A percentile compares a stretch with the other conserved stretches of the same genome.
phyloP scores from a whole-genome alignment of 2,329 filamentous ascomycete species.

The Rhinocladiella similis region DNA sequence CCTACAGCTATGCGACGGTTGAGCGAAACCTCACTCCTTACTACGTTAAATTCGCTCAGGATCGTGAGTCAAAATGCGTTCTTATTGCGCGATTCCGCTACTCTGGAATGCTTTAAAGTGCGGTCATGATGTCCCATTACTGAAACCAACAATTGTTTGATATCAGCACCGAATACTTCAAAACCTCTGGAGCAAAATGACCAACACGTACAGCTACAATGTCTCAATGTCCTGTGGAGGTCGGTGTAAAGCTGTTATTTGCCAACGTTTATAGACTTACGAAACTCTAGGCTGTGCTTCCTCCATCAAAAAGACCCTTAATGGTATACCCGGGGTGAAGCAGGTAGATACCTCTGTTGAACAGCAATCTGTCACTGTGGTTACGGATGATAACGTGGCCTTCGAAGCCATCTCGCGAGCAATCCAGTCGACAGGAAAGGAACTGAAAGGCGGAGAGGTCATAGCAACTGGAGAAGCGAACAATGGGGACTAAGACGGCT shows the following conservation, averaged over 20 bases:
- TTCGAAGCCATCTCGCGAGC: slow-evolving; percentile 7
- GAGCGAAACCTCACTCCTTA: slow-evolving; percentile 5
- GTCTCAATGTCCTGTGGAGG: slow-evolving; percentile 7
- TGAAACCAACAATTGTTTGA: slow-evolving; percentile 3
- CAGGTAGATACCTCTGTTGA: slow-evolving; percentile 2
- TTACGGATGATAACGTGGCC: slow-evolving; percentile 7
- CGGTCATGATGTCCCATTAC: slow-evolving; percentile 4
- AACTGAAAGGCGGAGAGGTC: slow-evolving; percentile 6
- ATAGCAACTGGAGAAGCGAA: slow-evolving; percentile 4
- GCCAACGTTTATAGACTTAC: slow-evolving; percentile 6
- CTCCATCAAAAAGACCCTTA: slow-evolving; percentile 2
- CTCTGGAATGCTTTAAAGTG: slow-evolving; percentile 6
- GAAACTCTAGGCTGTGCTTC: slow-evolving; percentile 6
- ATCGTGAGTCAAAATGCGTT: slow-evolving; percentile 6
- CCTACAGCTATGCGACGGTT: slow-evolving; percentile 4
- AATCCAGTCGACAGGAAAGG: slow-evolving; percentile 6
- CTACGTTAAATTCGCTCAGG: slow-evolving; percentile 4
- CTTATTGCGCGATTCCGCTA: slow-evolving; percentile 5
- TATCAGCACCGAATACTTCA: slow-evolving; percentile 6
- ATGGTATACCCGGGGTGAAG: slow-evolving; percentile 5
- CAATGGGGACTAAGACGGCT: slow-evolving; percentile 4
- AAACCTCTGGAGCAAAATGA: slow-evolving; percentile 5
- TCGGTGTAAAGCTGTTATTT: slow-evolving; percentile 5
- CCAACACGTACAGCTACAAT: slow-evolving; percentile 5
- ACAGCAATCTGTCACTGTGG: slow-evolving; percentile 6